phyloP scores from a whole-genome alignment of 805 yeast species.

The Candida ortonii region DNA sequence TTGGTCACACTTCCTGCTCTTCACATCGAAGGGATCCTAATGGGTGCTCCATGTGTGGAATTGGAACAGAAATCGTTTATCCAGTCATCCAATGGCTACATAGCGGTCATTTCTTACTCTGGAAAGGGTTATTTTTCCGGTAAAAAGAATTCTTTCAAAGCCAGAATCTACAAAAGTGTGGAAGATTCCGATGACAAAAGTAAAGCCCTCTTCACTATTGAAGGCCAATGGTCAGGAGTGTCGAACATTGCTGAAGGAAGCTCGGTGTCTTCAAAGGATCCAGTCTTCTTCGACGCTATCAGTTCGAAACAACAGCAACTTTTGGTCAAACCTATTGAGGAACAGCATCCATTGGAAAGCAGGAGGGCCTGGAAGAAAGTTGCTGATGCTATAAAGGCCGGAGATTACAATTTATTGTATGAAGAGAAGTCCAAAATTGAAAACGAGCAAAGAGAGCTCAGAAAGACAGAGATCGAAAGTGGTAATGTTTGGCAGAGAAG shows the following conservation, averaged over 20 bases:
- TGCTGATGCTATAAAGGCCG: slow-evolving; percentile 76
- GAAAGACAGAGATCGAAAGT: slow-evolving; percentile 66
- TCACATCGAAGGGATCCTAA: slow-evolving; percentile 89
- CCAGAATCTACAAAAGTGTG: slow-evolving; percentile 63
- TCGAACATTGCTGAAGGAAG: slow-evolving; percentile 63
- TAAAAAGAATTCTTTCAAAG: slow-evolving; percentile 89
- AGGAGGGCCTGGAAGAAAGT: slow-evolving; percentile 89
- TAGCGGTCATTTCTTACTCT: slow-evolving; percentile 69
- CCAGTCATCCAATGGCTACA: slow-evolving; percentile 76
- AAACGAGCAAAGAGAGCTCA: slow-evolving; percentile 76
- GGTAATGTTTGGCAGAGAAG: slow-evolving; percentile 72
- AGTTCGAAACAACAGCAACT: slow-evolving; percentile 51
- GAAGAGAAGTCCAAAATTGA: slow-evolving; percentile 76
- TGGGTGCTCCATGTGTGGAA: slow-evolving; percentile 93
- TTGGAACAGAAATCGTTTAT: slow-evolving; percentile 85
- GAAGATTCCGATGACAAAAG: slow-evolving; percentile 48
- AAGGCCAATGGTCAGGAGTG: slow-evolving; percentile 90
- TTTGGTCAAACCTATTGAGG: slow-evolving; percentile 73
- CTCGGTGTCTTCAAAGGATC: slow-evolving; percentile 43
- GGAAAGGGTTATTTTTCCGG: slow-evolving; percentile 97
- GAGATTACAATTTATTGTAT: slow-evolving; percentile 74
- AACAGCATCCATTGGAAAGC: slow-evolving; percentile 78
- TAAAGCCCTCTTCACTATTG: slow-evolving; percentile 71
- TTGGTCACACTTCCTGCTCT: slow-evolving; percentile 88
- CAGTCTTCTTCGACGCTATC: slow-evolving; percentile 62